phyloP scores from a whole-genome alignment of 768 basidiomycete genomes.

The Pisolithus orientalis region DNA sequence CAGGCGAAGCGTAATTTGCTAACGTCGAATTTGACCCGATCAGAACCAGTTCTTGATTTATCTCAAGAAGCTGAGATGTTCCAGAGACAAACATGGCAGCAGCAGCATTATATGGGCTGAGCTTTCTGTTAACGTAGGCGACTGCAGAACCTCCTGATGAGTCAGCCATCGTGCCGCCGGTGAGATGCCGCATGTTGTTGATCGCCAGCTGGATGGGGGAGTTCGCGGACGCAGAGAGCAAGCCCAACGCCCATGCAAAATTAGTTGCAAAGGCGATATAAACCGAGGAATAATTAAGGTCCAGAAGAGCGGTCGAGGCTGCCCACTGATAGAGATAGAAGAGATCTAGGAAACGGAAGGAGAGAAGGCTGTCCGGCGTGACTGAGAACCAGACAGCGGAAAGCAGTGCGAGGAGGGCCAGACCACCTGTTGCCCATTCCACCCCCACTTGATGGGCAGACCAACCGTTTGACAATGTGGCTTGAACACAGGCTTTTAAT shows the following conservation, averaged over 20 bases:
- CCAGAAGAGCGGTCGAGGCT: constrained; percentile 70
- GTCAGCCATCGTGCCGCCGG: constrained; percentile 70
- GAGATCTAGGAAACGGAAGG: constrained; percentile 76
- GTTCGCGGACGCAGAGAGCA: constrained; percentile 49
- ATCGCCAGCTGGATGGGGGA: constrained; percentile 72
- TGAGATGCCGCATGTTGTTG: constrained; percentile 73
- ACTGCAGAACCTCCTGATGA: constrained; percentile 55
- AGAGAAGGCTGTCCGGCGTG: constrained; percentile 50
- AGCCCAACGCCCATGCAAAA: constrained; percentile 83
- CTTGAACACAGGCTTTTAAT: constrained; percentile 84
- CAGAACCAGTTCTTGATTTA: constrained; percentile 4
- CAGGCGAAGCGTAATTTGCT: constrained; percentile 1
- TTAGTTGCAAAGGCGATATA: constrained; percentile 81
- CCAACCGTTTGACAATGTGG: constrained; percentile 89
- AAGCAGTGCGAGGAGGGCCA: constrained; percentile 54
- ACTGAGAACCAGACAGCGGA: constrained; percentile 52
- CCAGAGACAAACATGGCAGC: not conserved
- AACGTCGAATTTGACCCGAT: constrained; percentile 9
- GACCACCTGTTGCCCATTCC: constrained; percentile 68
- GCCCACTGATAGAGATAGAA: constrained; percentile 82
- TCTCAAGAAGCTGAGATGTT: not conserved
- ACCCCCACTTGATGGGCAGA: constrained; percentile 71
- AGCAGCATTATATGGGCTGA: constrained; percentile 68
- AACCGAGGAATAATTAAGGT: constrained; percentile 80
- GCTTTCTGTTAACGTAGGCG: constrained; percentile 71